Evolutionary conservation across 2,329 filamentous ascomycete species (phyloP), one percentile per base, ranked within the genome.

Genomic region (Alternaria sp.): DNA sequence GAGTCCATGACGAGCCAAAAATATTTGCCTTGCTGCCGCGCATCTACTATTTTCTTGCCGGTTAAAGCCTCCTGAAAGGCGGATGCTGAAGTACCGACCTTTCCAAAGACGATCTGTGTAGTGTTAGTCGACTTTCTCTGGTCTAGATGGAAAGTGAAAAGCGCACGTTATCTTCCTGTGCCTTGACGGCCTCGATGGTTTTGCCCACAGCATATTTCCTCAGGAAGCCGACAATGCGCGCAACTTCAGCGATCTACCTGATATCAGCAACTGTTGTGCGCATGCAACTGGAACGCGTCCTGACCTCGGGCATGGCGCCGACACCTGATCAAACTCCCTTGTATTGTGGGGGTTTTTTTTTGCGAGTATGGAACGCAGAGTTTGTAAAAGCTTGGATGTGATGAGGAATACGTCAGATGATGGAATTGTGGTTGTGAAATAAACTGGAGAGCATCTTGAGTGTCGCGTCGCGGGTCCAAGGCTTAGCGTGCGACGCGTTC

Each of bases 21-120:
- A 74, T 98, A 98, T 84, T 98, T 99, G 9, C 95, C 95, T 75
- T 97, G 95, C 59, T 90, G 92, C 4, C 90, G 91, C 4, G 90
- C 91, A 53, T 83, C 85, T 39, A 85, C 69, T 31, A 90, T 87
- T 72, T 87, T 92, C 71, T 90, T 94, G 4, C 92, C 92, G 3
- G 84, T 84, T 72, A 97, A 82, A 1, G 90, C 88, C 54, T 86
- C 84, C 67, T 91, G 83, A 62, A 99, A 93, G 29, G 89, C 90
- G 0, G 85, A 77, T 0, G 89, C 91, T 17, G 85, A 91, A 0
- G 91, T 96, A 29, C 93, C 93, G 21, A 88, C 93, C 78, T 98
- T 97, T 67, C 93, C 93, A 77, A 93, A 99, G 5, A 99, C 85
- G 72, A 90, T 94, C 67, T 73, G 39, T 11, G 17, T 29, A 10